These are phyloP conservation scores for Periconia sp. DNA, from an alignment of 2,329 filamentous ascomycete species.

Conservation along the genomic window DNA sequence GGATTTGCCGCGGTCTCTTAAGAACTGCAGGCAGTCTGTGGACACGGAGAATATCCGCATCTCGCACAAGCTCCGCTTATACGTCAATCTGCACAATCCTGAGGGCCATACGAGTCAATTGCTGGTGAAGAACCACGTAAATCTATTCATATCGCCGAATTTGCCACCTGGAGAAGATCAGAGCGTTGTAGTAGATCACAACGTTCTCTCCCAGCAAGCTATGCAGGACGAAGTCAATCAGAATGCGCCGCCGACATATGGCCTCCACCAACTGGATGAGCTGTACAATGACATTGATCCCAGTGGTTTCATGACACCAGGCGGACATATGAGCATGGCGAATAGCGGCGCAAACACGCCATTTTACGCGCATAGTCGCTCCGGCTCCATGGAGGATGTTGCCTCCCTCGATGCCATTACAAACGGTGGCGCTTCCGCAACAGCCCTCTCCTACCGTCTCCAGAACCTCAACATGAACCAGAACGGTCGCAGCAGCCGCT, in stretches of 20 bases:
- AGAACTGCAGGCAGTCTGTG: slow-evolving; percentile 86
- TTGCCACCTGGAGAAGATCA: slow-evolving; percentile 88
- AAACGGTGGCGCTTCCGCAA: slow-evolving; percentile 57
- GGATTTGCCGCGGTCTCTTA: slow-evolving; percentile 80
- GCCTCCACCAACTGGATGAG: slow-evolving; percentile 86
- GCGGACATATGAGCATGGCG: slow-evolving; percentile 62
- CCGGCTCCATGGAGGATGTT: slow-evolving; percentile 83
- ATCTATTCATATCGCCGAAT: slow-evolving; percentile 94
- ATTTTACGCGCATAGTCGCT: slow-evolving; percentile 71
- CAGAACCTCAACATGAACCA: slow-evolving; percentile 54
- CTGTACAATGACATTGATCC: slow-evolving; percentile 87
- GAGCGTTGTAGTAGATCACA: slow-evolving; percentile 62
- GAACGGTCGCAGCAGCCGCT: slow-evolving; percentile 39
- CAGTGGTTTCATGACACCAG: slow-evolving; percentile 80
- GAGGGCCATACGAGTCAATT: slow-evolving; percentile 95
- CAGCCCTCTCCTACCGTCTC: slow-evolving; percentile 73
- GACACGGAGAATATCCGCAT: slow-evolving; percentile 90
- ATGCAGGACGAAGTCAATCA: slow-evolving; percentile 63
- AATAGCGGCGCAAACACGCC: slow-evolving; percentile 72
- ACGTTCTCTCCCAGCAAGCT: slow-evolving; percentile 42
- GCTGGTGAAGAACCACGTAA: slow-evolving; percentile 86
- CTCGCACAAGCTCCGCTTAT: slow-evolving; percentile 89
- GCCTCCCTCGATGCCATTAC: slow-evolving; percentile 58
- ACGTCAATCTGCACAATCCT: slow-evolving; percentile 89
- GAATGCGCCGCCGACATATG: slow-evolving; percentile 89